Conservation (phyloP, 2,329 filamentous ascomycete species). For the Ceratocystis ficicola region DNA sequence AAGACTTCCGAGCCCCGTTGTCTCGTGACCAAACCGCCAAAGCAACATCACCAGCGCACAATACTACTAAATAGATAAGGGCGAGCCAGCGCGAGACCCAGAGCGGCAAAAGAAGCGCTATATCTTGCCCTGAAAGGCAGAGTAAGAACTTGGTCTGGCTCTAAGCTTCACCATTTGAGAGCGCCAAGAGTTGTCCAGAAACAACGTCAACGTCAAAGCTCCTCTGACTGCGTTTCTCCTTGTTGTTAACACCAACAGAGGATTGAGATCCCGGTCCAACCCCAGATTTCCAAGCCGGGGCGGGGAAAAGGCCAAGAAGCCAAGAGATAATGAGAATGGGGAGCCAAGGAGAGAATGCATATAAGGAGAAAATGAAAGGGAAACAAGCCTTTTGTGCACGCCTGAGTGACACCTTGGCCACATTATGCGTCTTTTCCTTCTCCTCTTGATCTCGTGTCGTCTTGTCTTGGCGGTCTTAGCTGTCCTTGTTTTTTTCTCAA, state of each 20-base stretch:
- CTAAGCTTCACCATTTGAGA: background rate
- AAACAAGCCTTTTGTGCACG: slow-evolving; percentile 9
- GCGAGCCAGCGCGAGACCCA: background rate
- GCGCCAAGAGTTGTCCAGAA: slow-evolving; percentile 10
- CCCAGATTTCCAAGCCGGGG: background rate
- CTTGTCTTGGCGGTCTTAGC: background rate
- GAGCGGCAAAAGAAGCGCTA: background rate
- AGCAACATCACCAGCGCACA: slow-evolving; percentile 6
- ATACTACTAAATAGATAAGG: background rate
- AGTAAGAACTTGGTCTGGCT: background rate
- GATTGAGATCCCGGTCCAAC: background rate
- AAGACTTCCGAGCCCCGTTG: background rate
- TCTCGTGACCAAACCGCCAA: slow-evolving; percentile 2
- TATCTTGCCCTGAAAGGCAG: background rate
- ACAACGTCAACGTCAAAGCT: slow-evolving; percentile 9
- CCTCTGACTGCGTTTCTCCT: background rate
- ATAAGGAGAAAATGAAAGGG: background rate
- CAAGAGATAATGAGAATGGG: background rate
- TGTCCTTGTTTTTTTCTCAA: background rate
- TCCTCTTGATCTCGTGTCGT: background rate
- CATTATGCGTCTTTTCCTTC: background rate
- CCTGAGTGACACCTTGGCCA: slow-evolving; percentile 8
- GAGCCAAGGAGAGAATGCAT: background rate
- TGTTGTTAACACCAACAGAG: background rate
- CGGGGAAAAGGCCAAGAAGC: background rate